Percentiles rank a stretch among this genome's conserved stretches.
Evolutionary conservation across 495 filamentous ascomycete species (phyloP).

Genomic region (Hypoxylon lienhwacheense): DNA sequence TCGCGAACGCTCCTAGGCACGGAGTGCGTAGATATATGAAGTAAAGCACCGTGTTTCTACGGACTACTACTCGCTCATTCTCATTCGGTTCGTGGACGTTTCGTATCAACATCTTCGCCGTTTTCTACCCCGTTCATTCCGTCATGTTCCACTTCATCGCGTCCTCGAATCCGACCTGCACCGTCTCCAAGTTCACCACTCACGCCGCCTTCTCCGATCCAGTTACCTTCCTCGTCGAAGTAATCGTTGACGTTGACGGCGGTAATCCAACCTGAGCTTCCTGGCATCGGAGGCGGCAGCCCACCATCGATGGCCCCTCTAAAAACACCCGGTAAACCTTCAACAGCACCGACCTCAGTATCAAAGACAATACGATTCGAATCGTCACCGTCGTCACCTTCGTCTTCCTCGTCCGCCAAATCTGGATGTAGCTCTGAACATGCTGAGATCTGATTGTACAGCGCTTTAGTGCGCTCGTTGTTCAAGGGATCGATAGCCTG

Average conservation of each 20-base stretch:
- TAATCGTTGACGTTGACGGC: conserved; percentile 89
- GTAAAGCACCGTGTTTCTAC: not conserved
- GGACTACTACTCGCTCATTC: conserved; percentile 26
- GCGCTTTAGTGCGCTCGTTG: conserved; percentile 42
- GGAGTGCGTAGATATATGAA: not conserved
- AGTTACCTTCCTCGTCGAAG: conserved; percentile 59
- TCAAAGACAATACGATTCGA: conserved; percentile 59
- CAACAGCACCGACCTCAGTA: conserved; percentile 46
- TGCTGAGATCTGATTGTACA: conserved; percentile 79
- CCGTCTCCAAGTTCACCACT: conserved; percentile 50
- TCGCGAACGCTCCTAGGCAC: not conserved
- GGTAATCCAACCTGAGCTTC: conserved; percentile 93
- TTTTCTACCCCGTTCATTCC: conserved; percentile 35
- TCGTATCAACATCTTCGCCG: conserved; percentile 41
- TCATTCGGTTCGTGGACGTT: conserved; percentile 47
- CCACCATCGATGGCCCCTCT: conserved; percentile 51
- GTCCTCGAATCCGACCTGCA: conserved; percentile 46
- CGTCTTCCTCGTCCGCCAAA: conserved; percentile 56
- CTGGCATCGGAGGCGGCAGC: conserved; percentile 75
- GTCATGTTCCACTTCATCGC: conserved; percentile 44
- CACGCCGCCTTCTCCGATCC: conserved; percentile 49
- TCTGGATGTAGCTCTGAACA: conserved; percentile 93
- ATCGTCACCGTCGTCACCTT: conserved; percentile 56
- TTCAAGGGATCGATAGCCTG: conserved; percentile 32
- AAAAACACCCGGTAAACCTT: conserved; percentile 52